These are phyloP conservation scores for Calonectria montana DNA, from an alignment of 2,329 filamentous ascomycete genomes.

Conservation along the genomic window DNA sequence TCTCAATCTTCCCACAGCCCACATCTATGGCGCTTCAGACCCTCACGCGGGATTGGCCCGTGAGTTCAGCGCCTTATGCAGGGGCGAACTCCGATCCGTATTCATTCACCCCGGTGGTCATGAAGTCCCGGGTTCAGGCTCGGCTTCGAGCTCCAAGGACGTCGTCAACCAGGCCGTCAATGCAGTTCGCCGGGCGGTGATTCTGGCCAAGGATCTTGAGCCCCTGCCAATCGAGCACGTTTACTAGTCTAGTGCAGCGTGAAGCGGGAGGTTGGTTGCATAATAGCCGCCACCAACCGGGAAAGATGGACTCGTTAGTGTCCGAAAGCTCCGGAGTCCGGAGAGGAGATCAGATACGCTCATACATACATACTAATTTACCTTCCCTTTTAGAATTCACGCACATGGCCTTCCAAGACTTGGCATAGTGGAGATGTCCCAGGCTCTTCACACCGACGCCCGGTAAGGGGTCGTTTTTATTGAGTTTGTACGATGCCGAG, in stretches of 20 bases:
- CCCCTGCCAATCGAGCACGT: background rate
- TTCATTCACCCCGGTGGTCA: background rate
- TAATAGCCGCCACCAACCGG: too few species aligned
- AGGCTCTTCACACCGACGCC: background rate
- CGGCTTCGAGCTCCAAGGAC: background rate
- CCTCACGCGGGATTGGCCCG: background rate
- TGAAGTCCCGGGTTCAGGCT: background rate
- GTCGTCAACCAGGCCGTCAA: background rate
- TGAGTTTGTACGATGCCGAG: background rate
- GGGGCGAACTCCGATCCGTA: background rate
- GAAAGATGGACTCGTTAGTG: background rate
- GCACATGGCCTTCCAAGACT: background rate
- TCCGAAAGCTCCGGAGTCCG: background rate
- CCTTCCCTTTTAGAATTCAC: background rate
- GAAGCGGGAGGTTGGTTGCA: background rate
- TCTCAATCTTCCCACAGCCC: slow-evolving; percentile 3
- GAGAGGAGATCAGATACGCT: background rate
- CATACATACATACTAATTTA: too few species aligned
- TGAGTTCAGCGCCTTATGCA: background rate
- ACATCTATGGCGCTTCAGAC: background rate
- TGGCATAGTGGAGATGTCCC: background rate
- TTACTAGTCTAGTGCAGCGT: background rate
- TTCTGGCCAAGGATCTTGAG: background rate
- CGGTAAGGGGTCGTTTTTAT: background rate
- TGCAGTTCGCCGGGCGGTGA: background rate